Percentiles rank a stretch among this genome's conserved stretches.
Evolutionary conservation across 495 filamentous ascomycete genomes (phyloP).

Genomic region (Lasiosphaeriaceae sp.): DNA sequence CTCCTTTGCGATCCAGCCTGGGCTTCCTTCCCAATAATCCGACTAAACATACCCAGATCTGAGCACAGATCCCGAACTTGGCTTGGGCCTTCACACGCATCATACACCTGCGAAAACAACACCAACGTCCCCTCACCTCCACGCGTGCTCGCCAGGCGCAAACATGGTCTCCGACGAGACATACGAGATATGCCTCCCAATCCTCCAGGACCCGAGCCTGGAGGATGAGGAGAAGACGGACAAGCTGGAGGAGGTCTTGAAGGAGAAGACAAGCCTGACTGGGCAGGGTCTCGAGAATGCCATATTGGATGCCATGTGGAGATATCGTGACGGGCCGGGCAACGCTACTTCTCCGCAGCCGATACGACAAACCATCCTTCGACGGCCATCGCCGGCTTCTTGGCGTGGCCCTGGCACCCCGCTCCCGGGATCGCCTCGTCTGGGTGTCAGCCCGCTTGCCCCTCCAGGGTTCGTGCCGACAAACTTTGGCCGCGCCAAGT

Average conservation of each 20-base stretch:
- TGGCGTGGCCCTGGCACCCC: conserved; percentile 85
- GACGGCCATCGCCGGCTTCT: conserved; percentile 84
- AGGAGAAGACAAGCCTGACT: conserved; percentile 68
- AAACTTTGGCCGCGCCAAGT: conserved; percentile 66
- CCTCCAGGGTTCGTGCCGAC: conserved; percentile 79
- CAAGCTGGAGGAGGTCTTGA: conserved; percentile 80
- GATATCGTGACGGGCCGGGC: conserved; percentile 73
- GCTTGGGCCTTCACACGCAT: not conserved
- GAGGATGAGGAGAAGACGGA: conserved; percentile 97
- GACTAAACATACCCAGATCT: not conserved
- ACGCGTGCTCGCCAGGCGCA: not conserved
- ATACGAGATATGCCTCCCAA: conserved; percentile 83
- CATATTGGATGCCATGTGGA: conserved; percentile 88
- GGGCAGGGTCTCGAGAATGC: conserved; percentile 85
- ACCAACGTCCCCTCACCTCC: not conserved
- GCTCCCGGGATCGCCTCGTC: conserved; percentile 66
- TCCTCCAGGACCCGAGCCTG: conserved; percentile 75
- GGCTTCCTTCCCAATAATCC: not conserved
- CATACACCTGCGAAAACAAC: not conserved
- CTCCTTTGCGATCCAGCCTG: not conserved
- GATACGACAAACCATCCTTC: conserved; percentile 81
- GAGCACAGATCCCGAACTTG: too few relatives aligned
- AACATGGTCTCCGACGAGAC: conserved; percentile 88
- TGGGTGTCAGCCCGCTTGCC: conserved; percentile 75
- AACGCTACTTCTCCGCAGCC: conserved; percentile 73